Evolutionary conservation across 129 eudicot genomes (phyloP).

Genomic region (Escallonia rubra): DNA sequence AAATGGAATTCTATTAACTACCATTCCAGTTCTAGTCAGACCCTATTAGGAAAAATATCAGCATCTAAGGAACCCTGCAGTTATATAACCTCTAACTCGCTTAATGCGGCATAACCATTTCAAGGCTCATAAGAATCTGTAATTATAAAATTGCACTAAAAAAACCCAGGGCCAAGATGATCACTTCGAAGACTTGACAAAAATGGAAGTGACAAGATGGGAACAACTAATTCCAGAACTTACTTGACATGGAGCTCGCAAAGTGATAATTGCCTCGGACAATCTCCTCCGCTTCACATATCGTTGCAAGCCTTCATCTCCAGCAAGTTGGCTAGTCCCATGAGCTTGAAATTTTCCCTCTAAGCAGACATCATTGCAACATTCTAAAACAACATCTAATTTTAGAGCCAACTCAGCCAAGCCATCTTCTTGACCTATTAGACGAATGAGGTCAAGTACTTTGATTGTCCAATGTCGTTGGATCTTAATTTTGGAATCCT

Average conservation of each 20-base stretch:
- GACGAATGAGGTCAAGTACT: not conserved
- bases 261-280: conserved; percentile 36
- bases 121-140: not conserved
- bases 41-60: too few relatives aligned
- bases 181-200: not conserved
- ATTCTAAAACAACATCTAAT: conserved; percentile 34
- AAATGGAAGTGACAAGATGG: not conserved
- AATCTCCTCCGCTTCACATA: conserved; percentile 26
- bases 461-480: not conserved
- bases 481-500: too few relatives aligned
- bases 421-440: conserved; percentile 38
- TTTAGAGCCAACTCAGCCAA: conserved; percentile 20
- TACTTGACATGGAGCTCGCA: conserved; percentile 43
- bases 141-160: not conserved
- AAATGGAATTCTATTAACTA: not conserved
- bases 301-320: conserved; percentile 9
- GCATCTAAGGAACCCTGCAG: not conserved
- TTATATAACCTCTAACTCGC: not conserved
- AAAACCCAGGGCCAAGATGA: not conserved
- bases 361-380: conserved; percentile 34
- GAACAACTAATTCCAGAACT: conserved; percentile 8
- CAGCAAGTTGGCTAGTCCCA: conserved; percentile 9
- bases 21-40: too few relatives aligned
- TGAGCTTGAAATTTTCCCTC: conserved; percentile 19
- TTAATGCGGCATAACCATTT: not conserved